A percentile compares a stretch with the other conserved stretches of the same genome.
Conservation (phyloP, 495 filamentous ascomycete genomes). For the Lasiosphaeria miniovina region DNA sequence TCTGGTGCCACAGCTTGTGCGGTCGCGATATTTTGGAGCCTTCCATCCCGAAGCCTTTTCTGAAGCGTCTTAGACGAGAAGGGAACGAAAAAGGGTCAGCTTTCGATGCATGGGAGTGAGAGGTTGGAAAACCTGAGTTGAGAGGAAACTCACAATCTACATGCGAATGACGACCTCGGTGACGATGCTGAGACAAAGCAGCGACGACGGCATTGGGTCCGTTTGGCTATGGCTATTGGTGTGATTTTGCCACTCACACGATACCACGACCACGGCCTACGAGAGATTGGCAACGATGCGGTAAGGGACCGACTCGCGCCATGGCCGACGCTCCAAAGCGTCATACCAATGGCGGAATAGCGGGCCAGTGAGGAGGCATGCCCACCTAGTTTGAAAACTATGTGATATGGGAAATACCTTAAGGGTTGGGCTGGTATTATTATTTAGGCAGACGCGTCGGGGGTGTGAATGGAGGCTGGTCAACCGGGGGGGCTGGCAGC, state of each 20-base stretch:
- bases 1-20: slow-evolving; percentile 36
- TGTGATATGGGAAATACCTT: too few relatives aligned
- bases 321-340: too few relatives aligned
- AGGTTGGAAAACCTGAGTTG: too few relatives aligned
- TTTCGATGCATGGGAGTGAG: background rate
- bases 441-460: slow-evolving; percentile 10
- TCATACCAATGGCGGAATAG: too few relatives aligned
- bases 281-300: slow-evolving; percentile 3
- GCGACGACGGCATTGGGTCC: slow-evolving; percentile 8
- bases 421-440: too few relatives aligned
- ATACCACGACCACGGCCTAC: background rate
- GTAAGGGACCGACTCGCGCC: too few relatives aligned
- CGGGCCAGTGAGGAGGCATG: slow-evolving; percentile 20
- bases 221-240: background rate
- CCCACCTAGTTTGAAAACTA: slow-evolving; percentile 22
- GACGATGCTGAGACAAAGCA: slow-evolving; percentile 7
- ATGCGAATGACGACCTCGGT: background rate
- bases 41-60: slow-evolving; percentile 23
- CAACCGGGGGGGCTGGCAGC: background rate
- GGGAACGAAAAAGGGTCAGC: background rate
- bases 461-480: background rate
- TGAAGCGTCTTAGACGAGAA: background rate
- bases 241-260: too few relatives aligned
- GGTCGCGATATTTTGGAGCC: slow-evolving; percentile 16
- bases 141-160: background rate